Percentiles rank a stretch among this genome's conserved stretches.
These are phyloP conservation scores for Trichophaea hybrida DNA, from an alignment of 2,329 filamentous ascomycete genomes.

Conservation along the genomic window DNA sequence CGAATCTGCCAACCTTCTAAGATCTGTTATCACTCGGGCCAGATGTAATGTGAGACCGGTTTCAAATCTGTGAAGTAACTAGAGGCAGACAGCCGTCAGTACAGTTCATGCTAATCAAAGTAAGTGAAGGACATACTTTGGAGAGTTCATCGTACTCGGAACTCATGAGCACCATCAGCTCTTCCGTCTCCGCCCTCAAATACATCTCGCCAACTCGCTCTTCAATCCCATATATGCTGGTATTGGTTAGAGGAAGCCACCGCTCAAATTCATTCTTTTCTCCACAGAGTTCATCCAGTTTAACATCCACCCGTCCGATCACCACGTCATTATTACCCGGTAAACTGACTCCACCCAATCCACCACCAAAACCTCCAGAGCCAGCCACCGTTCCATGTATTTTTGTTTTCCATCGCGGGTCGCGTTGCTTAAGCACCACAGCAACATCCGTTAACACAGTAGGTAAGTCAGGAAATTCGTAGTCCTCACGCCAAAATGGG, in stretches of 20 bases:
- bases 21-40: conserved; percentile 60
- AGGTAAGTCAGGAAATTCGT: conserved; percentile 61
- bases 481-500: conserved; percentile 72
- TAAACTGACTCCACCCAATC: conserved; percentile 22
- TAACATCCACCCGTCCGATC: conserved; percentile 61
- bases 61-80: conserved; percentile 66
- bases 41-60: conserved; percentile 76
- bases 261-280: conserved; percentile 46
- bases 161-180: conserved; percentile 75
- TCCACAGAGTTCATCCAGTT: conserved; percentile 48
- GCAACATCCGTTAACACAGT: conserved; percentile 53
- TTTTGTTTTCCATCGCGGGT: conserved; percentile 32
- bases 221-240: conserved; percentile 35
- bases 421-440: conserved; percentile 52
- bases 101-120: not conserved
- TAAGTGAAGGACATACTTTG: conserved; percentile 33
- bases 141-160: conserved; percentile 74
- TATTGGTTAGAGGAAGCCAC: conserved; percentile 50
- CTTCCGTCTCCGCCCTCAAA: conserved; percentile 48
- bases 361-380: conserved; percentile 20
- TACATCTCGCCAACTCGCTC: conserved; percentile 49
- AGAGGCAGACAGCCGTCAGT: conserved; percentile 21
- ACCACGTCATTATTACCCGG: conserved; percentile 23
- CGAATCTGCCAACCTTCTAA: conserved; percentile 68
- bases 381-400: conserved; percentile 24